phyloP scores from a whole-genome alignment of 2,329 filamentous ascomycete genomes.

The Aspergillus sp. region DNA sequence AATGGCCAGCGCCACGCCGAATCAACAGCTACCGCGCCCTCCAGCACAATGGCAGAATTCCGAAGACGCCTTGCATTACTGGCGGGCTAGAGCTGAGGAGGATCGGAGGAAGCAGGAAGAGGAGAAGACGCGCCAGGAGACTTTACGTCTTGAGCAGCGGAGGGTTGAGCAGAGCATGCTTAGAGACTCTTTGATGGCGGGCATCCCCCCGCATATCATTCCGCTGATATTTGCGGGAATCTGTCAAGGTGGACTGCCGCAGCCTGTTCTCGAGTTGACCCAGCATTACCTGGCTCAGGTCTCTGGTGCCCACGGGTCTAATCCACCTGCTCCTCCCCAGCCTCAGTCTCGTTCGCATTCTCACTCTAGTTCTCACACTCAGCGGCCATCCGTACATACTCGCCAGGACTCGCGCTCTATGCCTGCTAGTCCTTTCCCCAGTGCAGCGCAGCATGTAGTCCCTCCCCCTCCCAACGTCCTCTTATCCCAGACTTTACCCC shows the following conservation, averaged over 20 bases:
- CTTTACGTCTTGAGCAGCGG: constrained; percentile 71
- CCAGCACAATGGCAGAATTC: constrained; percentile 69
- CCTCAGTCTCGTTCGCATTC: constrained; percentile 23
- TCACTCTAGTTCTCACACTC: constrained; percentile 17
- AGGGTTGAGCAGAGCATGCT: constrained; percentile 75
- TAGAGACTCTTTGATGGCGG: constrained; percentile 68
- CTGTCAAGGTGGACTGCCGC: constrained; percentile 64
- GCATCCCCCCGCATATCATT: constrained; percentile 74
- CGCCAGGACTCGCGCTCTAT: constrained; percentile 29
- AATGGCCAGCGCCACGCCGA: constrained; percentile 47
- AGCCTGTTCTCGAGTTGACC: constrained; percentile 67
- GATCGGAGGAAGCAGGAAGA: constrained; percentile 69
- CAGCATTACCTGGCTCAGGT: constrained; percentile 65
- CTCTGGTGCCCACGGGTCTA: constrained; percentile 28
- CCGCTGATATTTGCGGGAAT: constrained; percentile 76
- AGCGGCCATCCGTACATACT: constrained; percentile 26
- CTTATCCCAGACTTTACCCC: constrained; percentile 32
- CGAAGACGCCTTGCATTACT: constrained; percentile 73
- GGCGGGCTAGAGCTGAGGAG: constrained; percentile 74
- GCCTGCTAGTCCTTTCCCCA: constrained; percentile 40
- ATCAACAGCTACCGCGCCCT: constrained; percentile 62
- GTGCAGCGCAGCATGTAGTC: constrained; percentile 25
- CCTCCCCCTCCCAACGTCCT: constrained; percentile 23
- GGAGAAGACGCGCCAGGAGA: constrained; percentile 67
- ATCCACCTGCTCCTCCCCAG: constrained; percentile 27